These are phyloP conservation scores for Tuber aestivum DNA, from an alignment of 495 filamentous ascomycete genomes.

Conservation along the genomic window DNA sequence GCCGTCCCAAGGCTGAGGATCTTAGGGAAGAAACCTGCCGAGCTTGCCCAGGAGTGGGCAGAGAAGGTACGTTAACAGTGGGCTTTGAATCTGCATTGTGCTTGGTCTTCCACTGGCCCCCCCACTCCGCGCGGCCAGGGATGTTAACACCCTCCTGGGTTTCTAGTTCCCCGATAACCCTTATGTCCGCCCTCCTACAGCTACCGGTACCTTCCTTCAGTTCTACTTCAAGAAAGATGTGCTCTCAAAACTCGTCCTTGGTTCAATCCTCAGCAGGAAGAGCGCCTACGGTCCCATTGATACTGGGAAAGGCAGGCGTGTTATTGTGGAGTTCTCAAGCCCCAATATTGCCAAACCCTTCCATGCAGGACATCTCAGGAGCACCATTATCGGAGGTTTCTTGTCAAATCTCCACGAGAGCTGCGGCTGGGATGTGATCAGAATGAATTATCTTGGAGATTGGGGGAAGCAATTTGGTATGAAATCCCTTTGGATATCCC, in stretches of 20 bases:
- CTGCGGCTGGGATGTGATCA: conserved; percentile 57
- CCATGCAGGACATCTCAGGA: conserved; percentile 62
- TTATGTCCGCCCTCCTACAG: conserved; percentile 62
- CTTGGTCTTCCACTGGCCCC: not conserved
- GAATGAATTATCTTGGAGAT: conserved; percentile 63
- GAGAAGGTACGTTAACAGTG: conserved; percentile 51
- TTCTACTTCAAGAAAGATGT: conserved; percentile 70
- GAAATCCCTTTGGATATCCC: not conserved
- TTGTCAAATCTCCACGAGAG: conserved; percentile 55
- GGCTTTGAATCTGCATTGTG: not conserved
- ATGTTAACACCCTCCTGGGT: not conserved
- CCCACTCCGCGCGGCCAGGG: not conserved
- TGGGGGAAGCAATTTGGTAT: conserved; percentile 63
- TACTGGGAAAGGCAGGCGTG: conserved; percentile 58
- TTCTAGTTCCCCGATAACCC: conserved; percentile 64
- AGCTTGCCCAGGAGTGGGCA: conserved; percentile 64
- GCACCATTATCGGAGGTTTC: conserved; percentile 63
- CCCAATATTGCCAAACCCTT: conserved; percentile 64
- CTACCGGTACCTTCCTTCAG: conserved; percentile 61
- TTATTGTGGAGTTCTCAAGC: conserved; percentile 57
- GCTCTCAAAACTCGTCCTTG: conserved; percentile 57
- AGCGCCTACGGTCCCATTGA: conserved; percentile 61
- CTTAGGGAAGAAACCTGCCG: conserved; percentile 73
- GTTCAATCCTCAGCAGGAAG: conserved; percentile 58
- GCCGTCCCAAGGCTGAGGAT: conserved; percentile 73